phyloP scores from a whole-genome alignment of 345 rosid species.

The thale cress (Arabidopsis thaliana) region DNA sequence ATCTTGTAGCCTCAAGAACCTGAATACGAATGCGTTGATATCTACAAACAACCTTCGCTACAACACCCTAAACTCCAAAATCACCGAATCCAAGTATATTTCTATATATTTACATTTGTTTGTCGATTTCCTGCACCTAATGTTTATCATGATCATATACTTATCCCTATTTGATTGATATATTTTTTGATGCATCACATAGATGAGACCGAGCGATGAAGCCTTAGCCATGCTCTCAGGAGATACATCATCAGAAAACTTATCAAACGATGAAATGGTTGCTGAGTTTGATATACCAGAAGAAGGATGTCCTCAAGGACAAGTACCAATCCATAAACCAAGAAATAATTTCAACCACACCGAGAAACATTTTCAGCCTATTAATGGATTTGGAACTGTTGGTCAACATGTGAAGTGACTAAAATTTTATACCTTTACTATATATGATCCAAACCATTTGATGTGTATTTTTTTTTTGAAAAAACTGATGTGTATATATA shows the following conservation, averaged over 20 bases:
- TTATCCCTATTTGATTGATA: neutral
- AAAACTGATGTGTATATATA: no score
- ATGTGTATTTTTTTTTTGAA: neutral
- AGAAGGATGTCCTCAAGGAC: constrained; percentile 30
- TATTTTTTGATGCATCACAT: constrained; percentile 1
- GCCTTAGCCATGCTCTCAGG: constrained; percentile 16
- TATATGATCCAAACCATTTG: constrained; percentile 7
- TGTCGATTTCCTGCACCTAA: neutral
- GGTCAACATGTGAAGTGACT: constrained; percentile 14
- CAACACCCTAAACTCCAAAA: constrained; percentile 2
- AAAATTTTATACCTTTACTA: neutral
- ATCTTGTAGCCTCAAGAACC: constrained; percentile 9
- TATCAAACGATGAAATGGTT: neutral
- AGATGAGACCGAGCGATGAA: constrained; percentile 23
- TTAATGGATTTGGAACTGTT: neutral
- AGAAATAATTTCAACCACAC: neutral
- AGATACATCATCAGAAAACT: neutral
- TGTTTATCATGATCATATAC: neutral
- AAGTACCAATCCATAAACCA: constrained; percentile 32
- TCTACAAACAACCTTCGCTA: constrained; percentile 22
- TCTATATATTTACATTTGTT: neutral
- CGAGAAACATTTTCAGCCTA: neutral
- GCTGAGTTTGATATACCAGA: constrained; percentile 15
- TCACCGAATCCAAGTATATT: constrained; percentile 21
- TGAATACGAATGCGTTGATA: constrained; percentile 21